A percentile compares a stretch with the other conserved stretches of the same genome.
These are phyloP conservation scores for Euphrasia arctica DNA, from an alignment of 305 asterid genomes.

Conservation along the genomic window DNA sequence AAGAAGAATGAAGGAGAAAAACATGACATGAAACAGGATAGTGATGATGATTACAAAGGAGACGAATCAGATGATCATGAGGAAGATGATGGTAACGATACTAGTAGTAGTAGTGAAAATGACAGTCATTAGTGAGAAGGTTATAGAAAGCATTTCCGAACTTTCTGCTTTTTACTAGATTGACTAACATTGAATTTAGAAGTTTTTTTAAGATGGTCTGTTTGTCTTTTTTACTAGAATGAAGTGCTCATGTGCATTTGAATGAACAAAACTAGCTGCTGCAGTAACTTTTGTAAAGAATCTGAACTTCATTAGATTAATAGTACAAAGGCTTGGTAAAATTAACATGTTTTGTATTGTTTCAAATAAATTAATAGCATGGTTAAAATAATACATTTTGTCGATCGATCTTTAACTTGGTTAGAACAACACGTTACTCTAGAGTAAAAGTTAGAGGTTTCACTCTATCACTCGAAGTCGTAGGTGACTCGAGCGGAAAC, in stretches of 20 bases:
- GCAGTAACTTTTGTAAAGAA: too few species aligned
- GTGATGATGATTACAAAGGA: conserved; percentile 30
- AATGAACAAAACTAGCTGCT: background rate
- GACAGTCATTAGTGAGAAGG: conserved; percentile 19
- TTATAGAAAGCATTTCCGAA: conserved; percentile 1
- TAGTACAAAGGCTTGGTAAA: too few species aligned
- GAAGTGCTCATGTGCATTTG: background rate
- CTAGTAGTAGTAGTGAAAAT: background rate
- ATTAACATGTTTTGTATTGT: background rate
- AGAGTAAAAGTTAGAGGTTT: too few species aligned
- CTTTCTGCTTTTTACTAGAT: background rate
- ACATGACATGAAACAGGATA: conserved; percentile 18
- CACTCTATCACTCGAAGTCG: conserved; percentile 1
- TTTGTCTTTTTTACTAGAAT: background rate
- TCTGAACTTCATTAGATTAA: too few species aligned
- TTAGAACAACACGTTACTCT: too few species aligned
- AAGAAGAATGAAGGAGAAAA: conserved; percentile 10
- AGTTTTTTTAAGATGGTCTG: background rate
- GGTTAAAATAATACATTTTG: too few species aligned
- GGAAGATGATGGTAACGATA: conserved; percentile 3
- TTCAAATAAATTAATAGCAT: too few species aligned
- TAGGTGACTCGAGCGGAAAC: conserved; percentile 35
- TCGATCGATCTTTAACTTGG: too few species aligned
- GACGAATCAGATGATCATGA: conserved; percentile 27
- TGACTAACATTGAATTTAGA: background rate